These are phyloP conservation scores for Blastobotrys peoriensis DNA, from an alignment of 805 yeast species.

Conservation along the genomic window DNA sequence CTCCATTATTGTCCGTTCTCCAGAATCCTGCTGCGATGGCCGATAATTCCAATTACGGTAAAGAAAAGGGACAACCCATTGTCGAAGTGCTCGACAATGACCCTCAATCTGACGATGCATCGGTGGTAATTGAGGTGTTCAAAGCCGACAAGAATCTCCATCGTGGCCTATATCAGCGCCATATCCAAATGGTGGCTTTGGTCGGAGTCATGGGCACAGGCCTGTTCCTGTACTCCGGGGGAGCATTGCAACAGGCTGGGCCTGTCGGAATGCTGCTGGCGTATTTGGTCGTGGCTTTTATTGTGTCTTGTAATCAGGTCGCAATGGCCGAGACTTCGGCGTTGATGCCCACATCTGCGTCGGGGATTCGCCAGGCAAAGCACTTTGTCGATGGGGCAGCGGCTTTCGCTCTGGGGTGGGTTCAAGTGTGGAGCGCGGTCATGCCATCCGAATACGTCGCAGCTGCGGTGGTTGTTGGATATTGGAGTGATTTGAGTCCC, in stretches of 20 bases:
- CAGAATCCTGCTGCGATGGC: no score
- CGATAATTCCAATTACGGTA: no score
- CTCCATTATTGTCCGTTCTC: no score
- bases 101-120: constrained; percentile 5
- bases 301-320: constrained; percentile 63
- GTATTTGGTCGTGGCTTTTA: constrained; percentile 59
- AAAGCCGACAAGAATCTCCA: constrained; percentile 15
- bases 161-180: constrained; percentile 44
- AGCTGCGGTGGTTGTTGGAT: constrained; percentile 46
- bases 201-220: constrained; percentile 84
- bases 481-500: constrained; percentile 46
- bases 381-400: constrained; percentile 58
- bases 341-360: constrained; percentile 56
- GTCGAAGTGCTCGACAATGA: neutral
- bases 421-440: constrained; percentile 47
- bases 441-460: constrained; percentile 63
- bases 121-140: constrained; percentile 5
- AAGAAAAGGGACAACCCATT: neutral
- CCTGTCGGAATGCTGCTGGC: constrained; percentile 50
- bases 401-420: constrained; percentile 63
- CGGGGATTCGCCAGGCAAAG: constrained; percentile 59
- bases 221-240: constrained; percentile 67
- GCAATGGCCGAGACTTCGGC: constrained; percentile 66
- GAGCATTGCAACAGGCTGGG: constrained; percentile 61
- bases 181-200: constrained; percentile 64